Evolutionary conservation across 306 rosid genomes (phyloP).

Genomic region (Sindora glabra): DNA sequence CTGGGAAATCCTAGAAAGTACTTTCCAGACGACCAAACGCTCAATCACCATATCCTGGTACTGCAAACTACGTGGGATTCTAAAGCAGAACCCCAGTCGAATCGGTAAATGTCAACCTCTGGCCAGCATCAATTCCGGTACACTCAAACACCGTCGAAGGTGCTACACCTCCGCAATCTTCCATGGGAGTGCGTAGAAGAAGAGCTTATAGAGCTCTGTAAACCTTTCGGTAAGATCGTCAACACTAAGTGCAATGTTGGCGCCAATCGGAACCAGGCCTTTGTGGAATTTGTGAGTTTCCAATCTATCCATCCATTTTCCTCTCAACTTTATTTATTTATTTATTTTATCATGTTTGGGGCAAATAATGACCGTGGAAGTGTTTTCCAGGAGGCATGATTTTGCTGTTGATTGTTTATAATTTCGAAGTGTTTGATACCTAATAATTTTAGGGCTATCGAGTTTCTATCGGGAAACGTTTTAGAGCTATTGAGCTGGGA

Average conservation of each 20-base stretch:
- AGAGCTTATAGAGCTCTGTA: constrained; percentile 74
- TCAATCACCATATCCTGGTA: neutral
- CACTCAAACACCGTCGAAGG: constrained; percentile 92
- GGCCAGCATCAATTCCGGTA: constrained; percentile 74
- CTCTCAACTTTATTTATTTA: neutral
- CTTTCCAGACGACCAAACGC: constrained; percentile 27
- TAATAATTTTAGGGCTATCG: too few species aligned
- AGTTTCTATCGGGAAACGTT: too few species aligned
- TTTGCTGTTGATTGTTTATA: too few species aligned
- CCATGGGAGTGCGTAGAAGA: constrained; percentile 92
- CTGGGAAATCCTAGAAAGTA: constrained; percentile 5
- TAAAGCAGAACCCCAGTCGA: neutral
- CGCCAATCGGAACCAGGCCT: constrained; percentile 91
- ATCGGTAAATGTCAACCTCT: constrained; percentile 62
- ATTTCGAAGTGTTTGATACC: too few species aligned
- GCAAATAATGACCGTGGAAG: too few species aligned
- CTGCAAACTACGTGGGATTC: neutral
- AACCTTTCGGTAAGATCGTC: constrained; percentile 88
- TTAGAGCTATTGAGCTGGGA: too few species aligned
- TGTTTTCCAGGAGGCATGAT: too few species aligned
- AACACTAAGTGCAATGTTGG: constrained; percentile 96
- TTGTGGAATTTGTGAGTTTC: constrained; percentile 68
- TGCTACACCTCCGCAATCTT: constrained; percentile 84
- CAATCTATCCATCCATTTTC: neutral
- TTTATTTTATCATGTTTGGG: neutral